Evolutionary conservation across 2,329 filamentous ascomycete species (phyloP).

Genomic region (Colletotrichum sp.): DNA sequence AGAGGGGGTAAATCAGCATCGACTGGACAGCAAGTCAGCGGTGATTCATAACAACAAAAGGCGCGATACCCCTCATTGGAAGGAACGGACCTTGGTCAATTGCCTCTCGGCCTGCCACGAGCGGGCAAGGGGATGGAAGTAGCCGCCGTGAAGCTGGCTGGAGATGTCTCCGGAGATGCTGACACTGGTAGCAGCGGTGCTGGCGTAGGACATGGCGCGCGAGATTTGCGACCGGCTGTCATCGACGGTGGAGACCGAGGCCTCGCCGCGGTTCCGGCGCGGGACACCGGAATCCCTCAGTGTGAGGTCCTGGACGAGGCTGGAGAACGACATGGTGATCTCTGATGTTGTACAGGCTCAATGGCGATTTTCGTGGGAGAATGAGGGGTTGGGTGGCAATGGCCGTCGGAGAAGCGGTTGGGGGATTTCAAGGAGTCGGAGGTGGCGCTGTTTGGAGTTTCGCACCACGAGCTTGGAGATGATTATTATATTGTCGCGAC

Average conservation of each 20-base stretch:
- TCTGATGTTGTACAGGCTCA: not conserved
- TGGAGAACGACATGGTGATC: constrained; percentile 68
- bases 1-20: constrained; percentile 98
- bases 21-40: constrained; percentile 58
- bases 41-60: not conserved
- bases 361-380: not conserved
- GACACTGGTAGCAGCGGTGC: constrained; percentile 70
- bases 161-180: constrained; percentile 78
- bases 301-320: constrained; percentile 67
- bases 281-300: constrained; percentile 57
- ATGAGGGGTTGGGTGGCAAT: not conserved
- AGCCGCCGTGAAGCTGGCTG: constrained; percentile 83
- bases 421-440: not conserved
- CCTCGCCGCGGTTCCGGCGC: constrained; percentile 50
- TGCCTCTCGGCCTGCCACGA: constrained; percentile 86
- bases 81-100: constrained; percentile 72
- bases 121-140: constrained; percentile 78
- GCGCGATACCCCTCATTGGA: not conserved
- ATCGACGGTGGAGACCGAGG: constrained; percentile 61
- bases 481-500: not conserved
- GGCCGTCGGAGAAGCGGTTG: not conserved
- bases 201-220: constrained; percentile 68
- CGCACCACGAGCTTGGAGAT: not conserved
- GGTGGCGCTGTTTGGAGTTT: not conserved
- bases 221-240: constrained; percentile 66